Evolutionary conservation across 2,329 filamentous ascomycete genomes (phyloP).

Genomic region (Monilinia laxa): DNA sequence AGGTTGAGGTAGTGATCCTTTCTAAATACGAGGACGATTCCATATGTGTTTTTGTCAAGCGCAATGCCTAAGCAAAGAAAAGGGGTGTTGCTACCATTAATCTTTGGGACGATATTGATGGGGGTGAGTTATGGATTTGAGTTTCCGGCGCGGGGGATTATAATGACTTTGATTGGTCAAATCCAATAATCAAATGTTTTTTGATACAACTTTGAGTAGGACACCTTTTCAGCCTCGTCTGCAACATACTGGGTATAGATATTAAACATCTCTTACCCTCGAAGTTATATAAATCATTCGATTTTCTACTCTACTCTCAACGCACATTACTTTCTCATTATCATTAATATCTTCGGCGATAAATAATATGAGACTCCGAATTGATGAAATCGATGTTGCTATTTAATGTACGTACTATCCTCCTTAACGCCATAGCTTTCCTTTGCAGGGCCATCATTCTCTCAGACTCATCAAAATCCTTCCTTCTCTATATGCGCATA

Average conservation of each 20-base stretch:
- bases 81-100: background rate
- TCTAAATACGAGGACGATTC: background rate
- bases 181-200: no score
- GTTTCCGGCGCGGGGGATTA: background rate
- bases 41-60: background rate
- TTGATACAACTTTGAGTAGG: no score
- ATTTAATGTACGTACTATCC: background rate
- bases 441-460: background rate
- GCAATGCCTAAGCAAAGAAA: background rate
- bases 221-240: no score
- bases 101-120: background rate
- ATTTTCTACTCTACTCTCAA: background rate
- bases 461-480: constrained; percentile 9
- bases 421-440: background rate
- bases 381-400: background rate
- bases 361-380: background rate
- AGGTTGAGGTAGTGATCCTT: background rate
- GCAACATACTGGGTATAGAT: no score
- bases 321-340: background rate
- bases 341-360: background rate
- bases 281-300: no score
- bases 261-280: no score
- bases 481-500: background rate
- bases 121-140: background rate
- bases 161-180: background rate